A percentile compares a stretch with the other conserved stretches of the same genome.
These are phyloP conservation scores for Fusarium kyushuense DNA, from an alignment of 2,329 filamentous ascomycete species.

Conservation along the genomic window DNA sequence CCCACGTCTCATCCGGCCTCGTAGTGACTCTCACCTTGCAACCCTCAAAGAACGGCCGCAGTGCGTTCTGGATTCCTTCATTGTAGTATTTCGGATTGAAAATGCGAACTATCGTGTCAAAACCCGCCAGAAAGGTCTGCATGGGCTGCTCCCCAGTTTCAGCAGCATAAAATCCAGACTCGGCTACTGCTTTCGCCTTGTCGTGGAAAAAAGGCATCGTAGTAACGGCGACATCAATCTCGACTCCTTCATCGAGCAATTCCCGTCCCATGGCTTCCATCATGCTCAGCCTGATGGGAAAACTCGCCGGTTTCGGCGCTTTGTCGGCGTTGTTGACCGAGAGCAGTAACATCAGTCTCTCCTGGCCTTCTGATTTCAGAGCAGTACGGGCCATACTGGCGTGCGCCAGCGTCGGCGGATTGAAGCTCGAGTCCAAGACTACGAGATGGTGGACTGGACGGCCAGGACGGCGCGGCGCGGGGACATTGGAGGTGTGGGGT, in stretches of 20 bases:
- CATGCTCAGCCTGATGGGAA: constrained; percentile 75
- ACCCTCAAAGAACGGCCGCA: constrained; percentile 72
- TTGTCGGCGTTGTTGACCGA: constrained; percentile 76
- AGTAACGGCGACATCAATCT: constrained; percentile 76
- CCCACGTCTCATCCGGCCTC: constrained; percentile 72
- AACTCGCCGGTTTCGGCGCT: constrained; percentile 73
- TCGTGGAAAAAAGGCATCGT: constrained; percentile 79
- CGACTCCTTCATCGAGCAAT: constrained; percentile 51
- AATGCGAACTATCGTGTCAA: constrained; percentile 80
- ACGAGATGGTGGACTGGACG: constrained; percentile 56
- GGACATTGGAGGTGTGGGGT: constrained; percentile 37
- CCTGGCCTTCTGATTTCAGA: constrained; percentile 36
- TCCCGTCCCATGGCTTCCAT: constrained; percentile 77
- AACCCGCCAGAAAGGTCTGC: constrained; percentile 79
- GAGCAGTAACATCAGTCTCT: constrained; percentile 68
- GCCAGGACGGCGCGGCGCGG: constrained; percentile 40
- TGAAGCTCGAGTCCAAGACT: constrained; percentile 76
- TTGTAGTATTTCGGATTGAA: constrained; percentile 79
- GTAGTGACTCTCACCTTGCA: constrained; percentile 74
- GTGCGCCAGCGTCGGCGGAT: constrained; percentile 74
- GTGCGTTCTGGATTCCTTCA: constrained; percentile 60
- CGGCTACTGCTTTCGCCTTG: constrained; percentile 72
- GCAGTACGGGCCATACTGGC: constrained; percentile 67
- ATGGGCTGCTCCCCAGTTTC: constrained; percentile 47
- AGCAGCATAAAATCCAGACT: constrained; percentile 56